A percentile compares a stretch with the other conserved stretches of the same genome.
phyloP scores from a whole-genome alignment of 2,329 filamentous ascomycete species.

The Hypoxylon sp. region DNA sequence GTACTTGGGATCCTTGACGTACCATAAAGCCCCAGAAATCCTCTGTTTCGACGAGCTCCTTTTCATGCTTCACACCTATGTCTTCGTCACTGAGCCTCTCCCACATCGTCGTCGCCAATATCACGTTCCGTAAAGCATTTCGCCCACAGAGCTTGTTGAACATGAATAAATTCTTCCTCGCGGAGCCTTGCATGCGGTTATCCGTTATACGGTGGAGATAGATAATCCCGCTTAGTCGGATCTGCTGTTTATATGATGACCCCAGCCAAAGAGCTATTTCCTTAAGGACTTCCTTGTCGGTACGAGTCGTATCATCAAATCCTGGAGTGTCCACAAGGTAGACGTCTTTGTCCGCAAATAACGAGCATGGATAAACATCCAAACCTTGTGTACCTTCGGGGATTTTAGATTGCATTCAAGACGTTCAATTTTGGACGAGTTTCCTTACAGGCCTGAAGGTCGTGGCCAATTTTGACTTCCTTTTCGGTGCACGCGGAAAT shows the following conservation, averaged over 20 bases:
- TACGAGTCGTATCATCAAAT: conserved; percentile 61
- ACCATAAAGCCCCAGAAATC: conserved; percentile 59
- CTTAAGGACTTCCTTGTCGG: conserved; percentile 62
- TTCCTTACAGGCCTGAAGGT: conserved; percentile 54
- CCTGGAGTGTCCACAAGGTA: conserved; percentile 63
- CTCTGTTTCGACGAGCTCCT: conserved; percentile 47
- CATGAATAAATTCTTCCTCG: conserved; percentile 60
- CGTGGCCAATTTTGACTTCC: conserved; percentile 53
- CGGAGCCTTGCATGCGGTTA: conserved; percentile 58
- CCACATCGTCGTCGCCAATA: conserved; percentile 63
- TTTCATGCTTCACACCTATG: conserved; percentile 47
- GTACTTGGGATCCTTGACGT: conserved; percentile 52
- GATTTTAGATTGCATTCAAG: background rate
- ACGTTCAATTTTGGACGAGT: background rate
- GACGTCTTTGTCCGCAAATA: conserved; percentile 50
- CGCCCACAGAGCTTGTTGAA: conserved; percentile 62
- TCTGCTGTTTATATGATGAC: conserved; percentile 51
- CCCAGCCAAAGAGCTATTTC: conserved; percentile 59
- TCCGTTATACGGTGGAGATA: conserved; percentile 63
- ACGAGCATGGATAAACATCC: conserved; percentile 49
- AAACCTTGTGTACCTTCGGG: conserved; percentile 52
- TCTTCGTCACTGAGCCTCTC: conserved; percentile 53
- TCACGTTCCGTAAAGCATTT: conserved; percentile 57
- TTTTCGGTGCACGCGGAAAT: conserved; percentile 56
- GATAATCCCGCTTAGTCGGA: conserved; percentile 60